phyloP scores from a whole-genome alignment of 495 filamentous ascomycete species.

The Venustampulla echinocandica region DNA sequence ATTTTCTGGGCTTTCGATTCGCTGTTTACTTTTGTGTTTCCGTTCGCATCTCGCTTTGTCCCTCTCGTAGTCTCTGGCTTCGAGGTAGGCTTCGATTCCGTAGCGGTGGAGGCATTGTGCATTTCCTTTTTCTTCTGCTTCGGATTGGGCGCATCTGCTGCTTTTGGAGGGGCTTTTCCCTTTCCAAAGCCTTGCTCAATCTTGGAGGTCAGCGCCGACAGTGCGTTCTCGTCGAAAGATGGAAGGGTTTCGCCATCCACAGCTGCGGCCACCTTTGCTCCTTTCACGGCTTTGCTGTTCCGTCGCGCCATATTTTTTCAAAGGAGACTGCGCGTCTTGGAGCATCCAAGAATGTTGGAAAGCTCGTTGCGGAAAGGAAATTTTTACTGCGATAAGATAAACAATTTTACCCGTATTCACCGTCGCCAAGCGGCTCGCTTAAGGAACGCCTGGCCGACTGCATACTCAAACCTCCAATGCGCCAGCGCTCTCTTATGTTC shows the following conservation, averaged over 20 bases:
- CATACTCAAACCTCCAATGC: too few species aligned
- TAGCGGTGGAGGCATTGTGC: not conserved
- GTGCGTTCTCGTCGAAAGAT: slow-evolving; percentile 49
- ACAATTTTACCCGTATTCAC: not conserved
- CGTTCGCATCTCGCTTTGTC: slow-evolving; percentile 42
- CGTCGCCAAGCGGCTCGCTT: not conserved
- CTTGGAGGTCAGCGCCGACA: slow-evolving; percentile 54
- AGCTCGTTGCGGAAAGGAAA: not conserved
- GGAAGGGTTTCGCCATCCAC: slow-evolving; percentile 26
- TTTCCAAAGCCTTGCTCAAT: slow-evolving; percentile 40
- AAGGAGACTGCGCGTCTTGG: not conserved
- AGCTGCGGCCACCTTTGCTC: slow-evolving; percentile 11
- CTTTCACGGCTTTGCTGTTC: slow-evolving; percentile 20
- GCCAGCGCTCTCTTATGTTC: too few species aligned
- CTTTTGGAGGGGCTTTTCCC: slow-evolving; percentile 22
- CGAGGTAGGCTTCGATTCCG: slow-evolving; percentile 23
- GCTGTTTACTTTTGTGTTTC: slow-evolving; percentile 38
- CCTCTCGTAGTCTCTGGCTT: slow-evolving; percentile 25
- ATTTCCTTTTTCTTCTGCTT: slow-evolving; percentile 6
- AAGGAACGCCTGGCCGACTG: too few species aligned
- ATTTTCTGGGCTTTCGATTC: slow-evolving; percentile 20
- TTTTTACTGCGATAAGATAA: slow-evolving; percentile 14
- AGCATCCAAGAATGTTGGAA: not conserved
- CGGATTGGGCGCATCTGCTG: slow-evolving; percentile 16
- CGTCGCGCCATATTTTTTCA: slow-evolving; percentile 12